Conservation (phyloP, 2,329 filamentous ascomycete genomes). For the Penicillium sp. region DNA sequence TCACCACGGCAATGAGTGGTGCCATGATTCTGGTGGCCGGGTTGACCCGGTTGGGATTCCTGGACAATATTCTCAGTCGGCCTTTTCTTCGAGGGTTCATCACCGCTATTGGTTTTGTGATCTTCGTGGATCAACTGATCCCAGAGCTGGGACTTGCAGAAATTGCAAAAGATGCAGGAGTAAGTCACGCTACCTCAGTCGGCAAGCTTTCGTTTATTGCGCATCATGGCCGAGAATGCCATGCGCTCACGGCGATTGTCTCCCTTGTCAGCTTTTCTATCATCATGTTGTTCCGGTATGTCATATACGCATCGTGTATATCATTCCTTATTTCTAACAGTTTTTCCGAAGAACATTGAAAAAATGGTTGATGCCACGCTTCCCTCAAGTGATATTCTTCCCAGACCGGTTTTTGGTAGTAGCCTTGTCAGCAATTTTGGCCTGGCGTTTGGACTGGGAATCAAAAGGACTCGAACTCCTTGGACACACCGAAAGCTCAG, state of each 20-base stretch:
- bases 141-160: constrained; percentile 80
- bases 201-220: constrained; percentile 84
- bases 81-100: constrained; percentile 96
- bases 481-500: constrained; percentile 75
- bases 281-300: constrained; percentile 87
- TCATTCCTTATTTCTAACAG: constrained; percentile 12
- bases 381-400: constrained; percentile 80
- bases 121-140: constrained; percentile 91
- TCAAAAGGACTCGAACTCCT: constrained; percentile 79
- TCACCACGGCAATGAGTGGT: constrained; percentile 85
- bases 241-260: constrained; percentile 75
- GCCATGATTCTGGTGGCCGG: constrained; percentile 88
- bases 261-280: constrained; percentile 79
- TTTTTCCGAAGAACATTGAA: constrained; percentile 70
- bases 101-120: constrained; percentile 94
- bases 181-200: constrained; percentile 81
- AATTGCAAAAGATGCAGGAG: constrained; percentile 63
- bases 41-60: constrained; percentile 81
- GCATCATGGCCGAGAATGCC: constrained; percentile 66
- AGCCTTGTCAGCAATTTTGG: constrained; percentile 77
- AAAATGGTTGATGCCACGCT: constrained; percentile 75
- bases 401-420: constrained; percentile 93
- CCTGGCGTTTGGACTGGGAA: constrained; percentile 79
- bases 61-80: constrained; percentile 91
- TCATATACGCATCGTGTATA: constrained; percentile 2